Percentiles rank a stretch among this genome's conserved stretches.
These are phyloP conservation scores for Entoloma clypeatum DNA, from an alignment of 1,284 basidiomycete species.

Conservation along the genomic window DNA sequence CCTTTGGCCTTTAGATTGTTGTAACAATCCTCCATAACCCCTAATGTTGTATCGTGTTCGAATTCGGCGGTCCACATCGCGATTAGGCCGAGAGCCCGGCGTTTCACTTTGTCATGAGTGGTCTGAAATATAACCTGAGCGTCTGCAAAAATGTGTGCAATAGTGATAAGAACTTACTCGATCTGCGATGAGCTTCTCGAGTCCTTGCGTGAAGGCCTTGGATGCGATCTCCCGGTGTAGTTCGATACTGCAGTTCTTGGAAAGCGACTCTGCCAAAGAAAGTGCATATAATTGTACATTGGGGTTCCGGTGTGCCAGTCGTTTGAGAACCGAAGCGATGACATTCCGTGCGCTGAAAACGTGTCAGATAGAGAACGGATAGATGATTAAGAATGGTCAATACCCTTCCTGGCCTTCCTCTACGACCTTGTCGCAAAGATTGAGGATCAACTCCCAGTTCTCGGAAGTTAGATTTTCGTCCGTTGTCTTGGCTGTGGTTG, in stretches of 20 bases:
- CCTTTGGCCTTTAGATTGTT: constrained; percentile 81
- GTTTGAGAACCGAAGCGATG: constrained; percentile 83
- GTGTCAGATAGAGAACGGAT: constrained; percentile 3
- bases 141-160: constrained; percentile 3
- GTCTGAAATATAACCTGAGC: constrained; percentile 45
- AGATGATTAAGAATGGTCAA: constrained; percentile 22
- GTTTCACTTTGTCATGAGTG: constrained; percentile 86
- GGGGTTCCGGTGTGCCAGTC: constrained; percentile 89
- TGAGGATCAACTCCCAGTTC: constrained; percentile 95
- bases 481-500: constrained; percentile 76
- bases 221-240: constrained; percentile 88
- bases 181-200: constrained; percentile 86
- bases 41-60: constrained; percentile 75
- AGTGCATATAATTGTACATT: constrained; percentile 96
- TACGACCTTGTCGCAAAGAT: constrained; percentile 94
- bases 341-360: constrained; percentile 77
- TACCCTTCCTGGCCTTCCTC: constrained; percentile 86
- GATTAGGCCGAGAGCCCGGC: constrained; percentile 70
- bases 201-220: constrained; percentile 84
- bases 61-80: constrained; percentile 87
- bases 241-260: constrained; percentile 86
- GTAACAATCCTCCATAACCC: constrained; percentile 90
- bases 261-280: constrained; percentile 81
- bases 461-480: constrained; percentile 93
- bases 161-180: constrained; percentile 52